Evolutionary conservation across 257 asterid genomes (phyloP), one percentile per base, ranked within the genome.

Genomic region (Linderniella brevidens): DNA sequence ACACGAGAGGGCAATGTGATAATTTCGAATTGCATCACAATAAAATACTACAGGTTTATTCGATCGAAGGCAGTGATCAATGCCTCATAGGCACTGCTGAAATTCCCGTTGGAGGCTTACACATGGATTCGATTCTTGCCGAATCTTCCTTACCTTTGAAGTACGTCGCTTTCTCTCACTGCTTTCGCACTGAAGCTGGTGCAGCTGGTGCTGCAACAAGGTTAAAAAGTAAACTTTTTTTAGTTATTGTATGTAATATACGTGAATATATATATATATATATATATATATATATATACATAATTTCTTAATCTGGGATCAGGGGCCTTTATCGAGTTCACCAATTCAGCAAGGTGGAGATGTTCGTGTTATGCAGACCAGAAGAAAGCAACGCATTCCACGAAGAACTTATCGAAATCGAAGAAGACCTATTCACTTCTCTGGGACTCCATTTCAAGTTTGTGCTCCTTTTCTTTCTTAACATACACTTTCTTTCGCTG

Each of bases 131-230:
- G 53, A 85, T 90, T 51, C 69, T 90, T 54, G 44, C 81, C 1
- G 87, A 75, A 57, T 63, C 92, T 19, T 73, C 88, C 43, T 68
- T 90, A 48, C 99, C 99, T 41, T 55, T 85, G 66, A 81, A 81
- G 58, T 85, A 90, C 45, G 99, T 77, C n/a, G 98, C 94, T 41
- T 64, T 74, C 70, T 90, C 99, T 48, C 96, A 90, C 68, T 90
- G 99, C 71, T 90, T 90, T 42, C 93, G 94, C 19, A 90, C 96
- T 0, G 99, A 85, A 74, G 99, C 96, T 48, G 99, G 99, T 56
- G 96, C 99, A 36, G 98, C 98, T 4, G 98, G 96, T 38, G 41
- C 81, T 55, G 92, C 94, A 57, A 77, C 94, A 14, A 77, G 96
- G 99, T 90, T 61, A 50, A 49, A 19, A 25, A 25, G 32, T 25